Conservation (phyloP, 2,329 filamentous ascomycete genomes). For the Stagonosporopsis vannaccii region DNA sequence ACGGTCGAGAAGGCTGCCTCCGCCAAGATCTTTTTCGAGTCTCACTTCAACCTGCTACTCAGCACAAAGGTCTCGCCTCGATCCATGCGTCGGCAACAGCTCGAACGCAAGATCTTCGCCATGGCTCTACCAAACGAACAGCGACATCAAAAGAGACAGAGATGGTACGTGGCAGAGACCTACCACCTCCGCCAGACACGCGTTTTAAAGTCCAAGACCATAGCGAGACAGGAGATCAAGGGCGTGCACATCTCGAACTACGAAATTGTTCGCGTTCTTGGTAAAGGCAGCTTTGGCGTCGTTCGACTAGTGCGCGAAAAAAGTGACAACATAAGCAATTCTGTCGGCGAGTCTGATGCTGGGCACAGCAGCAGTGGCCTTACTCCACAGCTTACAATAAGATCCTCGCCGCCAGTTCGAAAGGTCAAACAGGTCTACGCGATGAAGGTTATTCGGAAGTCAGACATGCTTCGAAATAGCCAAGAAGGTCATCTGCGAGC, state of each 20-base stretch:
- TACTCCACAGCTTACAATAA: conserved; percentile 5
- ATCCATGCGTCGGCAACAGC: conserved; percentile 64
- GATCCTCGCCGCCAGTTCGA: neutral
- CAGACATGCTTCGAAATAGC: conserved; percentile 86
- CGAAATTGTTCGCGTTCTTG: conserved; percentile 80
- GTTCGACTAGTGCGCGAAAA: conserved; percentile 83
- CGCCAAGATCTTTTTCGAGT: conserved; percentile 87
- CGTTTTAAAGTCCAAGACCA: conserved; percentile 70
- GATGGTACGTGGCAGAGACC: conserved; percentile 73
- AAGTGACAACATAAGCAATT: conserved; percentile 28
- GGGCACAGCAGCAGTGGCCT: conserved; percentile 18
- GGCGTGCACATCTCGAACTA: conserved; percentile 70
- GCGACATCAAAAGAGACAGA: conserved; percentile 59
- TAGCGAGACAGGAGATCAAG: conserved; percentile 56
- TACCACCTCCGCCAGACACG: conserved; percentile 77
- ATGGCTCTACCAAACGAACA: conserved; percentile 65
- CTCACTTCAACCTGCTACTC: conserved; percentile 77
- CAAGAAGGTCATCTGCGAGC: conserved; percentile 93
- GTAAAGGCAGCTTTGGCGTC: conserved; percentile 93
- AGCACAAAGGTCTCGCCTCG: conserved; percentile 63
- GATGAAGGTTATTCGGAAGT: conserved; percentile 97
- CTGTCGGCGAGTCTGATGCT: conserved; percentile 12
- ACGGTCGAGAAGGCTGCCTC: conserved; percentile 82
- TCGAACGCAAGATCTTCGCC: conserved; percentile 70
- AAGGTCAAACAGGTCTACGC: conserved; percentile 72